phyloP scores from a whole-genome alignment of 2,329 filamentous ascomycete genomes.

The Periglandula ipomoeae region DNA sequence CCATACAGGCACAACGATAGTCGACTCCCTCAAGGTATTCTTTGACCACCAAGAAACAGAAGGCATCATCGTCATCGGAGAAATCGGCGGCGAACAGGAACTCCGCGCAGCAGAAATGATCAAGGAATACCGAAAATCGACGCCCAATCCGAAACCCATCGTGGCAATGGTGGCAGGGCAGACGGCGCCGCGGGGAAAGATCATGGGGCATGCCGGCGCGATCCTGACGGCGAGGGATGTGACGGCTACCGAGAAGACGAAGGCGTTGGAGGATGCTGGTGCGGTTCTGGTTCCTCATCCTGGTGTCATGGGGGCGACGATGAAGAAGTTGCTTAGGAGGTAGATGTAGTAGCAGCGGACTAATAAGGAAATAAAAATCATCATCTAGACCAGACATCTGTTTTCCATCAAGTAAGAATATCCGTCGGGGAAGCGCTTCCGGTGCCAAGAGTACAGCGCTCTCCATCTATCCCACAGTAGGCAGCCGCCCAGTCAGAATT shows the following conservation, averaged over 20 bases:
- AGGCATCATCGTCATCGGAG: conserved; percentile 63
- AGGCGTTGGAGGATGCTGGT: conserved; percentile 25
- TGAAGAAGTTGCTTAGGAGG: conserved; percentile 22
- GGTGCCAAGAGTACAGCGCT: too few species aligned
- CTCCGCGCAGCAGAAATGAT: conserved; percentile 65
- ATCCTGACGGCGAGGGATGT: conserved; percentile 30
- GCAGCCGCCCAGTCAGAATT: too few species aligned
- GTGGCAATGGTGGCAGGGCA: conserved; percentile 57
- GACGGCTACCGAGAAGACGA: conserved; percentile 23
- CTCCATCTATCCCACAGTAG: too few species aligned
- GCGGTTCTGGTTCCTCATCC: conserved; percentile 29
- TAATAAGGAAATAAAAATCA: too few species aligned
- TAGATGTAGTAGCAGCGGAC: too few species aligned
- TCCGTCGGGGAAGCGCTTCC: too few species aligned
- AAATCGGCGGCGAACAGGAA: conserved; percentile 62
- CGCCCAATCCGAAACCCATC: conserved; percentile 51
- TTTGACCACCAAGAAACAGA: conserved; percentile 59
- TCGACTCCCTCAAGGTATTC: conserved; percentile 60
- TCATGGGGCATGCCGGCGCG: conserved; percentile 69
- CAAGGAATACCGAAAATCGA: conserved; percentile 48
- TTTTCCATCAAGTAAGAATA: too few species aligned
- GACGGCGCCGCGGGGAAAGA: conserved; percentile 48
- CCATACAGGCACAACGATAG: conserved; percentile 49
- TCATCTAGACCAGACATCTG: too few species aligned
- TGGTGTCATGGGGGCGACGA: conserved; percentile 25